Base-by-base conservation (phyloP, 176 grass and related monocot genomes). In the Zoysia japonica region DNA sequence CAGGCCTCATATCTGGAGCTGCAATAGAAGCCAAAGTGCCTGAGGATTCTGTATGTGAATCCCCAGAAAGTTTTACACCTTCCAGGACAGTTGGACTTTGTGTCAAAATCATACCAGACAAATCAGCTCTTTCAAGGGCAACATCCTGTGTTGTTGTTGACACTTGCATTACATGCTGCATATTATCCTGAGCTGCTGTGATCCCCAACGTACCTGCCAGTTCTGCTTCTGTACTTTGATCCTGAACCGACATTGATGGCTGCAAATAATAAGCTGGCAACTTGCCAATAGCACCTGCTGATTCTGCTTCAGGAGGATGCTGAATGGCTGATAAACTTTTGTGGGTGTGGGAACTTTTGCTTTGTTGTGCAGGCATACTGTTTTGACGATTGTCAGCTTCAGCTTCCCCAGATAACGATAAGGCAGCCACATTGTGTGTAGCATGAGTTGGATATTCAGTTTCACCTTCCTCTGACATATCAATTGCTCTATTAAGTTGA, bases 221-320 rank as follows among this genome's bases (percentile, higher is more conserved):
- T 44, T 76, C 80, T 74, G 65, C 17, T 70, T 83, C 68, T 66
- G 20, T 52, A 11, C 44, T 17, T 56, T 72, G 79, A 71, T 50
- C 61, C 73, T 72, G 79, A 78, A 59, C 69, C 73, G 61, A 87
- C 17, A 60, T 78, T 82, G 74, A 77, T 51, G 40, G 50, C 54
- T 83, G 85, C 47, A 41, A n/a, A 65, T 65, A 7, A 51, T 62
- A 15, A 14, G 50, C 44, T 61, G 11, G 20, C 59, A 11, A 11
- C 9, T 35, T 61, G 20, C 8, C n/a, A 35, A 9, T 2, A 61
- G 36, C 36, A 61, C 59, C 59, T 2, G 59, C 59, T 61, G 59
- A 35, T 35, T 10, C 59, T 61, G 59, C 59, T 61, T 36, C 59
- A 61, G 59, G 59, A 41, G 61, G 47, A 78, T 52, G 75, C 9